Evolutionary conservation across 1,284 basidiomycete genomes (phyloP).

Genomic region (Trametes hirsuta): DNA sequence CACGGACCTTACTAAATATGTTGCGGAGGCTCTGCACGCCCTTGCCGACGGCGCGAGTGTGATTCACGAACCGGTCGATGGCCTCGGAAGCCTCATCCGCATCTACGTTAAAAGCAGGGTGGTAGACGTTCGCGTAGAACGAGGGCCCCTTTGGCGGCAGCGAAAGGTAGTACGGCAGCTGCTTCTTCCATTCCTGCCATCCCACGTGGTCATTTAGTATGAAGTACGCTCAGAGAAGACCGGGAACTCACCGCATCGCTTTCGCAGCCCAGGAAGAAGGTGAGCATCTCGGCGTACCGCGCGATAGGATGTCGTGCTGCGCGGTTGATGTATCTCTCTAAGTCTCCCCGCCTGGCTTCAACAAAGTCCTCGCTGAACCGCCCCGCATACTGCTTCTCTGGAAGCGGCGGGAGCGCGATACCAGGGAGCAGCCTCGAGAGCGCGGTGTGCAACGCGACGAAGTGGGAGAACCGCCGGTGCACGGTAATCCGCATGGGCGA

Average conservation of each 20-base stretch:
- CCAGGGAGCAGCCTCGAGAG: slow-evolving; percentile 70
- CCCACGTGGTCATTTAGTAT: neutral
- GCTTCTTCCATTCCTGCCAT: slow-evolving; percentile 70
- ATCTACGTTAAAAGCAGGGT: slow-evolving; percentile 85
- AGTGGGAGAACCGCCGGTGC: slow-evolving; percentile 82
- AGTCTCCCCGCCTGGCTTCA: slow-evolving; percentile 77
- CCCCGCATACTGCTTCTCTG: slow-evolving; percentile 82
- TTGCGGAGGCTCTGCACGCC: slow-evolving; percentile 69
- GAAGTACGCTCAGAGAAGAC: neutral
- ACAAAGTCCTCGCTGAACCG: slow-evolving; percentile 82
- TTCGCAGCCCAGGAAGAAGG: slow-evolving; percentile 79
- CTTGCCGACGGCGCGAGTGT: slow-evolving; percentile 65
- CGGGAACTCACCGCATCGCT: slow-evolving; percentile 59
- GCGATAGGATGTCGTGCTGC: slow-evolving; percentile 80
- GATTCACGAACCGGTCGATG: slow-evolving; percentile 63
- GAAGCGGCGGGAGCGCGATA: slow-evolving; percentile 78
- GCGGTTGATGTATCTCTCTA: slow-evolving; percentile 76
- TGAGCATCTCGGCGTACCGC: slow-evolving; percentile 79
- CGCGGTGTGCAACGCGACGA: slow-evolving; percentile 75
- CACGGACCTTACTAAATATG: slow-evolving; percentile 62
- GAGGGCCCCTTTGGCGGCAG: slow-evolving; percentile 65
- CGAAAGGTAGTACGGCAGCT: slow-evolving; percentile 62
- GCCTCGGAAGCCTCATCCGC: slow-evolving; percentile 63
- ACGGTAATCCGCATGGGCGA: slow-evolving; percentile 68
- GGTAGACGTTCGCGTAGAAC: slow-evolving; percentile 81